phyloP scores from a whole-genome alignment of 2,329 filamentous ascomycete genomes.

The Colletotrichum melonis region DNA sequence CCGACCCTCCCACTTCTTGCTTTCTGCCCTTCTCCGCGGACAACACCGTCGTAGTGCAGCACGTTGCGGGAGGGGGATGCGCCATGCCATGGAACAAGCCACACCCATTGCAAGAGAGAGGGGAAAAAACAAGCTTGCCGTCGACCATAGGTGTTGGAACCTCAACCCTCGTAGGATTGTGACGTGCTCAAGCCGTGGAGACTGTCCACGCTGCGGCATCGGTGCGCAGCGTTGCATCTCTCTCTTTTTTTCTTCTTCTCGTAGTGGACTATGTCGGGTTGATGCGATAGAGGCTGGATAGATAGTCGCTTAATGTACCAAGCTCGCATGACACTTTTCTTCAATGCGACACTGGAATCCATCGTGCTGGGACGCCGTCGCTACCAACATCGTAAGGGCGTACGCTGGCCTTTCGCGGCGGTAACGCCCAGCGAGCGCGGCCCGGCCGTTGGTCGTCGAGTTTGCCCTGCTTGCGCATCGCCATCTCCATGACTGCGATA shows the following conservation, averaged over 20 bases:
- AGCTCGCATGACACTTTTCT: not conserved
- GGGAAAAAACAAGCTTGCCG: slow-evolving; percentile 19
- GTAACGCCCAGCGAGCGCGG: slow-evolving; percentile 75
- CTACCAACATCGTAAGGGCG: slow-evolving; percentile 67
- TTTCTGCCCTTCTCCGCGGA: slow-evolving; percentile 33
- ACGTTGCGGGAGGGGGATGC: not conserved
- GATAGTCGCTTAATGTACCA: not conserved
- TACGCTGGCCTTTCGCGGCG: slow-evolving; percentile 67
- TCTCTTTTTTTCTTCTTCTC: not conserved
- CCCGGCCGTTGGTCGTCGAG: slow-evolving; percentile 74
- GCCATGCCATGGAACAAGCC: not conserved
- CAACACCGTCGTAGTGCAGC: slow-evolving; percentile 3
- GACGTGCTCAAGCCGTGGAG: slow-evolving; percentile 20
- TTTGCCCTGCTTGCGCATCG: slow-evolving; percentile 75
- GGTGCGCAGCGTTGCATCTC: not conserved
- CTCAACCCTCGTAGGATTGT: slow-evolving; percentile 2
- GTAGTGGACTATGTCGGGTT: not conserved
- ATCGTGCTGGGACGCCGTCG: slow-evolving; percentile 70
- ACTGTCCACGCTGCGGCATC: slow-evolving; percentile 15
- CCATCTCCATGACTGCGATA: slow-evolving; percentile 78
- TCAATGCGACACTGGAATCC: slow-evolving; percentile 56
- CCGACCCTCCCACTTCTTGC: slow-evolving; percentile 13
- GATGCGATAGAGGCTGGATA: not conserved
- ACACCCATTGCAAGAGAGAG: slow-evolving; percentile 10
- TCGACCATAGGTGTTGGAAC: slow-evolving; percentile 3